phyloP scores from a whole-genome alignment of 805 yeast species.

The Pichia californica region DNA sequence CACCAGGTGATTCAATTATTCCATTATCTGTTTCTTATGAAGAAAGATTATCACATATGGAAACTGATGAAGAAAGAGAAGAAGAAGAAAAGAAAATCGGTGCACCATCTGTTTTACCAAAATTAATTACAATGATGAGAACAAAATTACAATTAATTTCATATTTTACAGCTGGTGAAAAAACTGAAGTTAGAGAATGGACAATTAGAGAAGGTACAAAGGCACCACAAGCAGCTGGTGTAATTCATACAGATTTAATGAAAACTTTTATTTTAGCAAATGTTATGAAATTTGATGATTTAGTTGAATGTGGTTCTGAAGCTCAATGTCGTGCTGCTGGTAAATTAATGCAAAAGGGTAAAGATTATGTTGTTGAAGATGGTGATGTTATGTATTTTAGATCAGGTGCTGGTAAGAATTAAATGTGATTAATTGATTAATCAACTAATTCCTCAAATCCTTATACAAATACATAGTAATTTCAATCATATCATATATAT shows the following conservation, averaged over 20 bases:
- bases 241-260: constrained; percentile 79
- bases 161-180: constrained; percentile 81
- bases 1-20: constrained; percentile 76
- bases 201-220: constrained; percentile 66
- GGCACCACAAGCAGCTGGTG: constrained; percentile 89
- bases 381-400: constrained; percentile 76
- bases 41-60: constrained; percentile 86
- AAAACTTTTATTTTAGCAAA: constrained; percentile 76
- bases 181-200: constrained; percentile 81
- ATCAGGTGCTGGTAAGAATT: constrained; percentile 58
- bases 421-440: background rate
- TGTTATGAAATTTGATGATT: constrained; percentile 62
- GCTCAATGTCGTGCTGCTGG: constrained; percentile 48
- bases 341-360: constrained; percentile 62
- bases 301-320: constrained; percentile 47
- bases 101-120: constrained; percentile 49
- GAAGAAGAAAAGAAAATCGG: constrained; percentile 32
- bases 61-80: constrained; percentile 45
- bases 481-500: too few species aligned
- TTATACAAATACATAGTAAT: too few species aligned
- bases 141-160: constrained; percentile 64
- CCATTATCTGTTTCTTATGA: constrained; percentile 92
- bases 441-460: too few species aligned
- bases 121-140: constrained; percentile 61
- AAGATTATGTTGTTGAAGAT: constrained; percentile 72